phyloP scores from a whole-genome alignment of 768 basidiomycete genomes.

The Phallus indusiatus region DNA sequence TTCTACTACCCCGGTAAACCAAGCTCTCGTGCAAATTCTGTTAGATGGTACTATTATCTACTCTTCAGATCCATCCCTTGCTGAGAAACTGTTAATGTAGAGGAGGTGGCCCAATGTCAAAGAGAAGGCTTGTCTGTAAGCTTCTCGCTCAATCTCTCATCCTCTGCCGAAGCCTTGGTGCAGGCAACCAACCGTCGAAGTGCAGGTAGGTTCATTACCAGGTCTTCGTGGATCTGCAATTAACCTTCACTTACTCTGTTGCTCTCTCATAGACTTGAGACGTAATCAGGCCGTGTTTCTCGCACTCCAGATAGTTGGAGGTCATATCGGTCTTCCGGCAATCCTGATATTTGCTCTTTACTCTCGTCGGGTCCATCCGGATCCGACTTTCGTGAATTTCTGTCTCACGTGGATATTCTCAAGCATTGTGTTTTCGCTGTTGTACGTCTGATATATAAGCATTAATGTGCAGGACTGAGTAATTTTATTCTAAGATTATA shows the following conservation, averaged over 20 bases:
- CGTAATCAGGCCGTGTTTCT: conserved; percentile 27
- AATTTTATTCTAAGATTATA: conserved; percentile 10
- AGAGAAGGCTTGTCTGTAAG: background rate
- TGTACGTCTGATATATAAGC: conserved; percentile 28
- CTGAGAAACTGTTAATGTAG: background rate
- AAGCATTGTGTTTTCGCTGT: conserved; percentile 40
- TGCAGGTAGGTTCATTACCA: background rate
- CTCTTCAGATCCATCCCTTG: background rate
- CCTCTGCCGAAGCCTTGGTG: background rate
- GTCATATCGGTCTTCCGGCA: conserved; percentile 42
- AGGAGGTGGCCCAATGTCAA: conserved; percentile 4
- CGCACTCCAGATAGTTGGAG: conserved; percentile 40
- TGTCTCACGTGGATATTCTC: conserved; percentile 46
- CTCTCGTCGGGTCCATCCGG: conserved; percentile 34
- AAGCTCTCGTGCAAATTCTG: background rate
- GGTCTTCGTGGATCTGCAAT: no score
- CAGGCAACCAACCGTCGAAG: background rate
- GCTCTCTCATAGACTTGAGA: background rate
- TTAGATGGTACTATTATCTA: background rate
- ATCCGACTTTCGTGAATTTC: conserved; percentile 47
- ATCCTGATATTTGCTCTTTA: conserved; percentile 36
- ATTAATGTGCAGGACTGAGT: no score
- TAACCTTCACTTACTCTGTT: background rate
- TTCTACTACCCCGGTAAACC: background rate
- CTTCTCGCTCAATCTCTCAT: background rate